Evolutionary conservation across 2,329 filamentous ascomycete species (phyloP).

Genomic region (Hirsutella minnesotensis): DNA sequence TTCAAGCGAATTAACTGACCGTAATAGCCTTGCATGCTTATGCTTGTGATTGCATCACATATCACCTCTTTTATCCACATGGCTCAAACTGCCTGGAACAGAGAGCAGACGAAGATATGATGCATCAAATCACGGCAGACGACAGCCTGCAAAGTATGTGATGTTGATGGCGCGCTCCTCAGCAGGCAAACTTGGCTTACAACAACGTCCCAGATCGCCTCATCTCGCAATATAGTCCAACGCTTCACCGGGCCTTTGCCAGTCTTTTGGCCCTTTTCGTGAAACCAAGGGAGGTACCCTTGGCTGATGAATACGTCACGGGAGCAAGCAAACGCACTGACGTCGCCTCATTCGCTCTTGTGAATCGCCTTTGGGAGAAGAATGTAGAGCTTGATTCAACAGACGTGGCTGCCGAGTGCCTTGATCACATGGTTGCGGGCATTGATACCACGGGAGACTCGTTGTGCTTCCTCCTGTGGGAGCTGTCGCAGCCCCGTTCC

Average conservation of each 20-base stretch:
- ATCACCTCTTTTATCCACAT: constrained; percentile 57
- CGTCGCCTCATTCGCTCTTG: constrained; percentile 41
- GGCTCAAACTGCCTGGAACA: constrained; percentile 48
- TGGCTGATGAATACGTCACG: constrained; percentile 48
- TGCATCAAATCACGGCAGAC: constrained; percentile 57
- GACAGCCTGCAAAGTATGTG: constrained; percentile 52
- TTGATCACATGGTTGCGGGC: constrained; percentile 61
- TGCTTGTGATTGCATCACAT: constrained; percentile 56
- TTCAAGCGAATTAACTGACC: constrained; percentile 7
- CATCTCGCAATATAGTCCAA: constrained; percentile 44
- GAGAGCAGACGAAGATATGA: constrained; percentile 47
- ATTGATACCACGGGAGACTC: constrained; percentile 63
- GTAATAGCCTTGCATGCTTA: constrained; percentile 45
- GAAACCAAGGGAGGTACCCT: constrained; percentile 43
- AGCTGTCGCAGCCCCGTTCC: constrained; percentile 50
- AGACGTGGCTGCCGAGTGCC: constrained; percentile 54
- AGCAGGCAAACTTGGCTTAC: constrained; percentile 4
- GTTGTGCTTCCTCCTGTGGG: constrained; percentile 60
- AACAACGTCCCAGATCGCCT: constrained; percentile 36
- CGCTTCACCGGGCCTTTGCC: constrained; percentile 34
- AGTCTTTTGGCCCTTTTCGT: constrained; percentile 34
- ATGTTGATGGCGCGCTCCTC: not conserved
- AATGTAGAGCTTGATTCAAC: constrained; percentile 32
- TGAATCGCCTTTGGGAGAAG: constrained; percentile 46
- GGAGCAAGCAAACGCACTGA: constrained; percentile 33